Evolutionary conservation across 2,329 filamentous ascomycete species (phyloP), one percentile per base, ranked within the genome.

Genomic region (Epicoccum sorghinum): DNA sequence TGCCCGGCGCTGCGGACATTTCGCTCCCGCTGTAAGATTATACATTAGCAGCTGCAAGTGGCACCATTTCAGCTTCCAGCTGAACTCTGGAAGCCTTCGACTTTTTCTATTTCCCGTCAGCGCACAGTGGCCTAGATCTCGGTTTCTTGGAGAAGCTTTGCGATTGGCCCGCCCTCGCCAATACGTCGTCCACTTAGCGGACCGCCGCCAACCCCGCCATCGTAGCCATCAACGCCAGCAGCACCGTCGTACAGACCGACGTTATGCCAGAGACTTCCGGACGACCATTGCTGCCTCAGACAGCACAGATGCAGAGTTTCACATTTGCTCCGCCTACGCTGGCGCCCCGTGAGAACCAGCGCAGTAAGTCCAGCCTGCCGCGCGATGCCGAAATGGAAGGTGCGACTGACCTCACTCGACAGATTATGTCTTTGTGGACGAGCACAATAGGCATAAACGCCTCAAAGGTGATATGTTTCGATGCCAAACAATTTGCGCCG

Each of bases 351-450:
- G 89, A 92, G 75, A 90, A 89, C 57, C 90, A 93, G 71, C 93
- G 93, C 80, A 93, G 89, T 93, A 81, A 82, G 88, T 73, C 42
- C 33, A 52, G 42, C 57, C 33, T 37, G 30, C 40, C 42, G 39
- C 36, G 40, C 36, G 29, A 18, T 41, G 41, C 46, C 41, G 30
- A 41, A 38, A 41, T 27, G n/a, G 41, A 36, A 36, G 36, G n/a
- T 40, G 36, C 42, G 32, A 52, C 61, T 70, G 59, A 73, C 59
- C 42, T 33, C 37, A 24, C 71, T 40, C 54, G 55, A 40, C 68
- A 96, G 93, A 97, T 75, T 98, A 97, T 89, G 95, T 98, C 68
- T 98, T 98, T 72, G 95, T 98, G 53, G 93, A 98, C 76, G 93
- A 98, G 76, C 95, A 98, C 77, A 98, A 98, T 79, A 89, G 95